Base-by-base conservation (phyloP, 1,139 yeast species). In the Kluyveromyces marxianus region DNA sequence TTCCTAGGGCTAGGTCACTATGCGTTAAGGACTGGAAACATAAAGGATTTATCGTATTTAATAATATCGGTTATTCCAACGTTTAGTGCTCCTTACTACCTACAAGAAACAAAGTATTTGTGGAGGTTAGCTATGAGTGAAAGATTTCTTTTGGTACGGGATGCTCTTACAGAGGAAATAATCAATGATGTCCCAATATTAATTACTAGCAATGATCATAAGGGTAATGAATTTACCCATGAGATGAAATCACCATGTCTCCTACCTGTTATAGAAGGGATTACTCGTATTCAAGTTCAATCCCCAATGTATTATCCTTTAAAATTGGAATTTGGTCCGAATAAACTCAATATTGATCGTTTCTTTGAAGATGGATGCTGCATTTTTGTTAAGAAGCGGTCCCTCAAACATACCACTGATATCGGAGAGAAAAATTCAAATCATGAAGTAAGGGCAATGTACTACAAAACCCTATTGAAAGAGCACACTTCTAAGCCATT, bases 1-100 rank as follows among this genome's bases (percentile, higher is more conserved):
- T 90, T 92, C 59, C 66, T 92, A 38, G 96, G 97, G 0, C 95
- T 96, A 4, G 97, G 97, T 0, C 96, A 88, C 62, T 88, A 80
- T 66, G 92, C 95, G 0, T 77, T 92, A 52, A 74, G 77, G 31
- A 74, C 74, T 37, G 72, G 81, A 8, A 52, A 53, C 38, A 25
- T 55, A 14, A 59, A 60, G 37, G 54, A 54, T 25, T 40, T 58
- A 2, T 63, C 71, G 0, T 75, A 80, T 52, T 73, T 88, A 56
- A 80, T 86, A 4, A 71, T 84, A 50, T 95, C 95, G 0, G 69
- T 83, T n/a, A 70, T 88, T 50, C 71, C 89, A 1, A 77, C 85
- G 0, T 76, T 96, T 2, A 70, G 83, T 41, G 83, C 85, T 52
- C 96, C 97, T 0, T 73, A 84, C 14, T 88, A 86, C 59, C 67